Evolutionary conservation across 345 rosid genomes (phyloP), one percentile per base, ranked within the genome.

Genomic region (Gossypium thurberi): DNA sequence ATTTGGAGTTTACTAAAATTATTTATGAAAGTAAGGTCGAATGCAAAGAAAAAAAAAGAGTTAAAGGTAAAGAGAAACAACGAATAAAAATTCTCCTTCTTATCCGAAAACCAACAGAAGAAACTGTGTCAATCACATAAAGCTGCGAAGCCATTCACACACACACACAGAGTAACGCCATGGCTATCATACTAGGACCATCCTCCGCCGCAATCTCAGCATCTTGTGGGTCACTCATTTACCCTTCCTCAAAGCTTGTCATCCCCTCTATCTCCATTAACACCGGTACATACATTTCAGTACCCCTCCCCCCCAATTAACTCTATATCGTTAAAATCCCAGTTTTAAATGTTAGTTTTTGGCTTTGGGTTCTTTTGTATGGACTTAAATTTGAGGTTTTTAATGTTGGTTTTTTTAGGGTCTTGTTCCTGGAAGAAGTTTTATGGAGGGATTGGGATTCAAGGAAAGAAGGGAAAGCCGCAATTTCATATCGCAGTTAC

Each of bases 111-210:
- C 79, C 18, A 72, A 50, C 75, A 70, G 61, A 47, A 25, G 64
- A 75, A 69, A 58, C 74, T 60, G 48, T 74, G 20, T 33, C 55
- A 56, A n/a, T 75, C 61, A 17, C 52, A 42, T 11, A 72, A 50
- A 57, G 72, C 67, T 21, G 40, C 9, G 50, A 63, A 47, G 12
- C 12, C 51, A 47, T 14, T 10, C 13, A 2, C 25, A 20, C 7
- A 6, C 43, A 44, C 43, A 46, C 66, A 4, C 62, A 11, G 75
- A 37, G 69, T 9, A 18, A 10, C 59, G 26, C 60, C 15, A 86
- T 92, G 98, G 96, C 94, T 60, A 83, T 93, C n/a, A 76, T 83
- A 18, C 82, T 89, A 10, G 97, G 97, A 80, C 69, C 43, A 14
- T 15, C 86, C 73, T 82, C 86, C 23, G 11, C 86, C 6, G 85